Percentiles rank a stretch among this genome's conserved stretches.
Conservation (phyloP, 73 alveolate species). For the Breviolum minutum region DNA sequence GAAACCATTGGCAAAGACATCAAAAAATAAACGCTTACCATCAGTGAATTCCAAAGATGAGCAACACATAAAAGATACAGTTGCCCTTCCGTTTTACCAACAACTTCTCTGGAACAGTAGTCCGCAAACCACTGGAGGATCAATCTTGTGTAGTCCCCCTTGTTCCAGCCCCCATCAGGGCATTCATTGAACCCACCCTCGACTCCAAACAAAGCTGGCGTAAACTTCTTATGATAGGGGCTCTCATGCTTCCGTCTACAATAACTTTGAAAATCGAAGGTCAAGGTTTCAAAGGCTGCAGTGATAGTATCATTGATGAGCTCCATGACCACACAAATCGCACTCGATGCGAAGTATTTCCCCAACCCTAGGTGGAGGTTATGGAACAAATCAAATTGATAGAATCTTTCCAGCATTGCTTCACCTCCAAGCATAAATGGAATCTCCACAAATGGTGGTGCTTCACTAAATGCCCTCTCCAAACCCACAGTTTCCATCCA, state of each 20-base stretch:
- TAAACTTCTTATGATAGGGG: background rate
- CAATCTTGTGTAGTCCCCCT: conserved; percentile 11
- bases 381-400: conserved; percentile 1
- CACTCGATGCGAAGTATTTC: background rate
- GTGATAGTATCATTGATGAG: background rate
- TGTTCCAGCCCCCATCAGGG: conserved; percentile 42
- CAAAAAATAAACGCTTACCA: background rate
- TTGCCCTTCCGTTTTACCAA: background rate
- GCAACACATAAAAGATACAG: background rate
- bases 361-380: conserved; percentile 20
- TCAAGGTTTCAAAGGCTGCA: background rate
- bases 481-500: conserved; percentile 7
- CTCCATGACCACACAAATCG: background rate
- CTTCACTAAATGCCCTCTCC: background rate
- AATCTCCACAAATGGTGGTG: background rate
- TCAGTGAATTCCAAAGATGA: background rate
- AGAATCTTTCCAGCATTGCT: background rate
- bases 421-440: background rate
- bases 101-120: background rate
- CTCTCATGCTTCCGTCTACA: background rate
- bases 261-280: background rate
- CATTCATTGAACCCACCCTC: background rate
- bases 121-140: conserved; percentile 24
- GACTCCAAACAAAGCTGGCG: background rate
- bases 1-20: background rate